Percentiles rank a stretch among this genome's conserved stretches.
Evolutionary conservation across 305 asterid genomes (phyloP).

Genomic region (Solanum hybrid): DNA sequence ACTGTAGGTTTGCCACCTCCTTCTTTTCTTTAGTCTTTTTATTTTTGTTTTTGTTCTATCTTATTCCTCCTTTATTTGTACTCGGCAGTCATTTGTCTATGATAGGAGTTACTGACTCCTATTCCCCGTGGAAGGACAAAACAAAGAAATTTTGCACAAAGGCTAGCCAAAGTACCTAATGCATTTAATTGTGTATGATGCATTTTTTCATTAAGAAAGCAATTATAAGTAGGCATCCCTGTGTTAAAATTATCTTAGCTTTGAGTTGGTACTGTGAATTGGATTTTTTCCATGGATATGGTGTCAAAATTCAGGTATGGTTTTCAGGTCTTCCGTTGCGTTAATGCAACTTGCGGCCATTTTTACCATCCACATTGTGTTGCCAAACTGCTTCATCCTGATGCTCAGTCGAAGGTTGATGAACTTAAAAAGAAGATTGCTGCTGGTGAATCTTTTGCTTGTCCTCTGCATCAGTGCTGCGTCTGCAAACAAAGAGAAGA

Average conservation of each 20-base stretch:
- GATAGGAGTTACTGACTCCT: background rate
- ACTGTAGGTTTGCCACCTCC: background rate
- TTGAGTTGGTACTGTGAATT: background rate
- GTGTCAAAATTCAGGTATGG: background rate
- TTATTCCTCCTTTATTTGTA: background rate
- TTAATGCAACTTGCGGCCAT: conserved; percentile 71
- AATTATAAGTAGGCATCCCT: background rate
- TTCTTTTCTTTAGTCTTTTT: background rate
- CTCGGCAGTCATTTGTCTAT: background rate
- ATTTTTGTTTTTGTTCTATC: background rate
- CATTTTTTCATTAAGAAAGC: background rate
- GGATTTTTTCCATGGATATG: background rate
- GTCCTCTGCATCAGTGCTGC: conserved; percentile 63
- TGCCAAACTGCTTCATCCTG: conserved; percentile 57
- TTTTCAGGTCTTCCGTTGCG: conserved; percentile 65
- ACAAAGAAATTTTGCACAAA: background rate
- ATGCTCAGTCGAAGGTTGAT: conserved; percentile 32
- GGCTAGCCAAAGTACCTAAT: background rate
- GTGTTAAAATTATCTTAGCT: background rate
- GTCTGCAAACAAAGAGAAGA: conserved; percentile 64
- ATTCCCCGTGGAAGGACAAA: background rate
- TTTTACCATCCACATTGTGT: conserved; percentile 72
- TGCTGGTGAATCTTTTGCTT: conserved; percentile 58
- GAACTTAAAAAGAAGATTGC: conserved; percentile 38
- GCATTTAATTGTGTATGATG: background rate